Evolutionary conservation across 208 protist genomes (phyloP).

Genomic region (Angomonas deanei): DNA sequence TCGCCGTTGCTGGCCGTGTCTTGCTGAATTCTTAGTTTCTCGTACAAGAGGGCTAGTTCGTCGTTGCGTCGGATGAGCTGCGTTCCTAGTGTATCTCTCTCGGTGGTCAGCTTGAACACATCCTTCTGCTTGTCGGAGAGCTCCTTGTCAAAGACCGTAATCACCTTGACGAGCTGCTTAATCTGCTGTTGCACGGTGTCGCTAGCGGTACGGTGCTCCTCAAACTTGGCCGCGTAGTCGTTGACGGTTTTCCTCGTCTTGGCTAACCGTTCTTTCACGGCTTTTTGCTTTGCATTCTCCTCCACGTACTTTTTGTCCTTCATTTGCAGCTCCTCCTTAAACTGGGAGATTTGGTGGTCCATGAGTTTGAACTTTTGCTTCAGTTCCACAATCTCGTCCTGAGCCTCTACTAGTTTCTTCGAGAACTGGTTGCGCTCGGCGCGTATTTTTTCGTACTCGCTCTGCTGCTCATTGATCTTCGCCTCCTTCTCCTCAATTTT

Average conservation of each 20-base stretch:
- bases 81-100: slow-evolving; percentile 93
- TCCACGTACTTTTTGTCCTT: slow-evolving; percentile 68
- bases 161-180: slow-evolving; percentile 93
- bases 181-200: slow-evolving; percentile 81
- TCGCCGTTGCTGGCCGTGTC: slow-evolving; percentile 92
- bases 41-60: slow-evolving; percentile 96
- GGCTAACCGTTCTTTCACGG: slow-evolving; percentile 54
- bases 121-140: slow-evolving; percentile 88
- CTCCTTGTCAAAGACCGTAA: slow-evolving; percentile 91
- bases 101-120: slow-evolving; percentile 92
- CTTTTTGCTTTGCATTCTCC: slow-evolving; percentile 49
- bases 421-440: slow-evolving; percentile 96
- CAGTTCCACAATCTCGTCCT: slow-evolving; percentile 96
- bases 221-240: slow-evolving; percentile 50
- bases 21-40: slow-evolving; percentile 97
- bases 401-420: slow-evolving; percentile 96
- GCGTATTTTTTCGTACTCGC: slow-evolving; percentile 91
- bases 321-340: slow-evolving; percentile 95
- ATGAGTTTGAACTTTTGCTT: slow-evolving; percentile 97
- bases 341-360: slow-evolving; percentile 93
- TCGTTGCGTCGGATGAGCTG: slow-evolving; percentile 98
- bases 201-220: slow-evolving; percentile 39
- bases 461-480: slow-evolving; percentile 69
- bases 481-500: slow-evolving; percentile 91
- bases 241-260: slow-evolving; percentile 71